These are phyloP conservation scores for Hymenochaete sp. DNA, from an alignment of 1,284 basidiomycete genomes.

Conservation along the genomic window DNA sequence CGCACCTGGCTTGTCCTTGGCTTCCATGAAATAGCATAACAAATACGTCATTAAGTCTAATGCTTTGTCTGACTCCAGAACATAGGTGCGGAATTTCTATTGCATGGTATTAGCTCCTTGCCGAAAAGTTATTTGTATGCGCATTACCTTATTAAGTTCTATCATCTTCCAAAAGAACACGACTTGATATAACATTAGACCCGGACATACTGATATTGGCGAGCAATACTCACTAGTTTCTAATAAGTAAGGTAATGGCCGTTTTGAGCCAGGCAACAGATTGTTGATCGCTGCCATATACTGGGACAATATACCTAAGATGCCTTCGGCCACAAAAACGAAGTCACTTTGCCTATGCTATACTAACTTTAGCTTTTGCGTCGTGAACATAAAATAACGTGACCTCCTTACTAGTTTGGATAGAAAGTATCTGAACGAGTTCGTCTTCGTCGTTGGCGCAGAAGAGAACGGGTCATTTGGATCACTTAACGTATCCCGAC, in stretches of 20 bases:
- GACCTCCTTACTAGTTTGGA: slow-evolving; percentile 66
- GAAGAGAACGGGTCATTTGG: slow-evolving; percentile 36
- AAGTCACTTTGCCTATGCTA: slow-evolving; percentile 88
- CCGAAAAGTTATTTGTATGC: background rate
- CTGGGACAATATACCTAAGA: slow-evolving; percentile 62
- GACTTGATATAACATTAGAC: slow-evolving; percentile 36
- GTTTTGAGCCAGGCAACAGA: slow-evolving; percentile 74
- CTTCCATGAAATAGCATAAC: slow-evolving; percentile 71
- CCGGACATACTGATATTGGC: slow-evolving; percentile 5
- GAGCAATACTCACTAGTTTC: slow-evolving; percentile 57
- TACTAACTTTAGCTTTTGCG: background rate
- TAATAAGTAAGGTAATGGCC: slow-evolving; percentile 69
- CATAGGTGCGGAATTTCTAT: slow-evolving; percentile 79
- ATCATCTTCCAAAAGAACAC: slow-evolving; percentile 86
- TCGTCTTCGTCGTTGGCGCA: slow-evolving; percentile 60
- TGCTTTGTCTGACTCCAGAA: slow-evolving; percentile 72
- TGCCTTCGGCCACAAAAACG: slow-evolving; percentile 69
- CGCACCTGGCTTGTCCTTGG: slow-evolving; percentile 85
- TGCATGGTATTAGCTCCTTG: slow-evolving; percentile 1
- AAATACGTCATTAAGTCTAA: slow-evolving; percentile 72
- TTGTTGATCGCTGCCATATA: slow-evolving; percentile 67
- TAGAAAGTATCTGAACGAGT: slow-evolving; percentile 84
- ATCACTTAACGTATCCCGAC: slow-evolving; percentile 41
- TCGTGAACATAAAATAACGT: slow-evolving; percentile 8
- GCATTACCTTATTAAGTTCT: slow-evolving; percentile 77